Evolutionary conservation across 345 rosid genomes (phyloP), one percentile per base, ranked within the genome.

Genomic region (Raphanus sativus): DNA sequence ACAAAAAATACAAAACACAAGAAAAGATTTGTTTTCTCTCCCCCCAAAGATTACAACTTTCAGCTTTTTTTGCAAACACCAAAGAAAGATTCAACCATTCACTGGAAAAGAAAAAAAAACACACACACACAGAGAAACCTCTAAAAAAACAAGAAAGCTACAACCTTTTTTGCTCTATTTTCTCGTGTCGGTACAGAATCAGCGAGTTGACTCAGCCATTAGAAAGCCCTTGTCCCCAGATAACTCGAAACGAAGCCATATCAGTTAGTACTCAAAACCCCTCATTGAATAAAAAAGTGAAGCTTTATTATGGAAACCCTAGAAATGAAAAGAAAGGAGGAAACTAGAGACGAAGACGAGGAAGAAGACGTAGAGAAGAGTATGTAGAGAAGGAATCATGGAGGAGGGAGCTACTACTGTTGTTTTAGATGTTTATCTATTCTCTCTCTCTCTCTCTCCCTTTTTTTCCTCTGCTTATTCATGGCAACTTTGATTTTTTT

Each of bases 31-130:
- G 2, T 58, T 81, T 84, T 60, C 12, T 26, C 3, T 10, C 4
- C 0, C 77, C 54, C 77, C 62, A 11, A 69, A 89, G 90, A 90
- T 89, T 87, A 87, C 89, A 86, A 87, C 89, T 84, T 84, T 62
- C 12, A 67, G 50, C 76, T 80, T 80, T 80, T 80, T 80, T 80
- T 48, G 60, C 71, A 70, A 75, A 78, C 74, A 78, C 84, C 86
- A 34, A 81, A 62, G 29, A 82, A 84, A 85, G 83, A 21, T 21
- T 21, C 21, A 1, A 21, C 21, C 21, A 21, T 21, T 21, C 21
- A 21, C 21, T 21, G 21, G 38, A 25, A 29, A 17, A 60, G 15
- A 17, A 8, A 8, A 42, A 61, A 1, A 52, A 28, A 4, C 30
- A n/a, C n/a, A 33, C 21, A 65, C 65, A 70, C 24, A 40, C 26